A percentile compares a stretch with the other conserved stretches of the same genome.
Conservation (phyloP, 1,139 yeast genomes). For the Lodderomyces jiufengensis region DNA sequence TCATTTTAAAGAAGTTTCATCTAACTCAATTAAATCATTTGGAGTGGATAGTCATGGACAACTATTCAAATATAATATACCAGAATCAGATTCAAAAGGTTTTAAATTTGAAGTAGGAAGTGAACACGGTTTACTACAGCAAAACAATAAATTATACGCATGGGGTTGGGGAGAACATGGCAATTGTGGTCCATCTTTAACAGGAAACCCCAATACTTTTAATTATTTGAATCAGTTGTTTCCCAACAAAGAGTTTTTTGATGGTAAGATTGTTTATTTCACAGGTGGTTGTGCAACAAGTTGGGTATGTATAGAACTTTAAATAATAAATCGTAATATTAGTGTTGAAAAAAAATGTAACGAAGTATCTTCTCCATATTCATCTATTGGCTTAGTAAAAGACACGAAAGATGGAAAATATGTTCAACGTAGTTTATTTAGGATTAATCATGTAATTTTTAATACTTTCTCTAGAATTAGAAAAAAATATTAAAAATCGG, state of each 20-base stretch:
- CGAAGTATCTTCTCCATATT: constrained; percentile 78
- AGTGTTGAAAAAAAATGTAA: constrained; percentile 44
- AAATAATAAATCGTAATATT: not conserved
- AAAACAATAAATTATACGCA: constrained; percentile 41
- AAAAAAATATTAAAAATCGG: not conserved
- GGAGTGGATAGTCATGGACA: constrained; percentile 86
- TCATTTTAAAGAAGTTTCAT: constrained; percentile 50
- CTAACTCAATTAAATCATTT: no score
- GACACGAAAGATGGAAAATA: constrained; percentile 73
- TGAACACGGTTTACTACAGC: constrained; percentile 67
- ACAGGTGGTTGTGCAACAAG: constrained; percentile 46
- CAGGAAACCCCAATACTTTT: constrained; percentile 27
- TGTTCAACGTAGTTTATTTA: constrained; percentile 64
- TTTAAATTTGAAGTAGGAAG: constrained; percentile 52
- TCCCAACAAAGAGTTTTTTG: constrained; percentile 11
- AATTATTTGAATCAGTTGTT: constrained; percentile 38
- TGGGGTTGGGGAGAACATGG: constrained; percentile 99
- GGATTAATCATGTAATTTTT: constrained; percentile 32
- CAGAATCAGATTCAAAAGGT: not conserved
- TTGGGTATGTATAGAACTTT: constrained; percentile 27
- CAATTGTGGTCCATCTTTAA: constrained; percentile 62
- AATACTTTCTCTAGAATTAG: constrained; percentile 1
- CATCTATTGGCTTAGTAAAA: constrained; percentile 48
- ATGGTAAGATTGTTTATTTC: constrained; percentile 23
- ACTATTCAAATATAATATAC: constrained; percentile 27